Conservation (phyloP, 192 early-diverging fungal genomes). For the Mortierella alpina region DNA sequence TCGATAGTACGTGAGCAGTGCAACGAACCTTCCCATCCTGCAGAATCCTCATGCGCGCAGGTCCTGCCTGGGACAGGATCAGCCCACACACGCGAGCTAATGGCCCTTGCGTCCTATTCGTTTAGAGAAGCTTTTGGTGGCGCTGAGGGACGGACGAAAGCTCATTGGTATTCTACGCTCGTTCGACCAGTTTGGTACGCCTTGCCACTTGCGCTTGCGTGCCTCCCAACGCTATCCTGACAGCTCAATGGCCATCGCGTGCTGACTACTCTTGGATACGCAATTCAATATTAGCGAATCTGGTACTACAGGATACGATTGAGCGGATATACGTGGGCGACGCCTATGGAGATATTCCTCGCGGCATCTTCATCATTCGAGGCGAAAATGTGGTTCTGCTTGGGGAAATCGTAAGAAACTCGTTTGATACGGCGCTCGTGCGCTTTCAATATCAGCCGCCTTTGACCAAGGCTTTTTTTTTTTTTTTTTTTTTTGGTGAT, state of each 20-base stretch:
- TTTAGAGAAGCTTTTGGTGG: slow-evolving; percentile 84
- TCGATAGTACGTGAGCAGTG: slow-evolving; percentile 74
- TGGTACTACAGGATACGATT: slow-evolving; percentile 97
- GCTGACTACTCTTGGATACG: no score
- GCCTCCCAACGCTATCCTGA: neutral
- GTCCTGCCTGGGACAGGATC: no score
- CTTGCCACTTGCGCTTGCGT: neutral
- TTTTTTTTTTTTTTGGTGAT: neutral
- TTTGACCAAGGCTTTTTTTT: neutral
- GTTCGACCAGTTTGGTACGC: slow-evolving; percentile 97
- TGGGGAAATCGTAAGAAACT: slow-evolving; percentile 85
- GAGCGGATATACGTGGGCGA: slow-evolving; percentile 94
- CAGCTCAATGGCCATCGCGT: neutral
- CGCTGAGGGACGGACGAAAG: slow-evolving; percentile 96
- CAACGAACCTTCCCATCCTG: no score
- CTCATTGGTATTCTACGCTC: slow-evolving; percentile 93
- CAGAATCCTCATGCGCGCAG: no score
- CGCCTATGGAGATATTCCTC: slow-evolving; percentile 90
- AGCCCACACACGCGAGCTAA: no score
- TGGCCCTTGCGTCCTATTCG: neutral
- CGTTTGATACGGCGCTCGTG: no score
- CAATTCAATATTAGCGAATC: slow-evolving; percentile 75
- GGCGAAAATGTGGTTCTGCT: slow-evolving; percentile 98
- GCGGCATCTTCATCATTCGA: slow-evolving; percentile 95
- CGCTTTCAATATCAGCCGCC: no score